Evolutionary conservation across 2,329 filamentous ascomycete genomes (phyloP).

Genomic region (Apiospora rasikravindrae): DNA sequence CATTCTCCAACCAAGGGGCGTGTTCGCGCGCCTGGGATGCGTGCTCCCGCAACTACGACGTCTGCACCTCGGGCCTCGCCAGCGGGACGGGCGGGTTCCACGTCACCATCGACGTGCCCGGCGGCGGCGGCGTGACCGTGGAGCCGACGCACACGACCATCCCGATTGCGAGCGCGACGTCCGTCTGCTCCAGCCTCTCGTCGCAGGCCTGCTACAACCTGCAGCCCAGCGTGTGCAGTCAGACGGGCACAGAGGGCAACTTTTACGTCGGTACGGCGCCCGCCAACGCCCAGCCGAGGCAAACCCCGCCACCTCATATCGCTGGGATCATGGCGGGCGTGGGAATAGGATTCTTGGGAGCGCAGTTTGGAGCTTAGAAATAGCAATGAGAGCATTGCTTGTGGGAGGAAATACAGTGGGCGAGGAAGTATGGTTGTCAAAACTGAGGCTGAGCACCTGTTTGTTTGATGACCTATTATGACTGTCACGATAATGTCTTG

Average conservation of each 20-base stretch:
- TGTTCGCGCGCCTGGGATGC: slow-evolving; percentile 57
- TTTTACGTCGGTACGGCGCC: slow-evolving; percentile 34
- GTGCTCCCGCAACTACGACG: slow-evolving; percentile 59
- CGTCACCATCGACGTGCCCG: slow-evolving; percentile 62
- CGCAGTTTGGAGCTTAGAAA: slow-evolving; percentile 27
- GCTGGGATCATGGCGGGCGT: slow-evolving; percentile 38
- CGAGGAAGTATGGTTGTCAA: background rate
- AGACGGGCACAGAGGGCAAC: slow-evolving; percentile 32
- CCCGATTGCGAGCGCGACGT: slow-evolving; percentile 52
- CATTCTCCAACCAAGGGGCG: slow-evolving; percentile 54
- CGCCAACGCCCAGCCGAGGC: slow-evolving; percentile 33
- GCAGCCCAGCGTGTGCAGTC: slow-evolving; percentile 46
- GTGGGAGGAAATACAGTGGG: background rate
- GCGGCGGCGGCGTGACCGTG: slow-evolving; percentile 58
- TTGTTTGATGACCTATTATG: slow-evolving; percentile 9
- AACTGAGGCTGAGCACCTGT: background rate
- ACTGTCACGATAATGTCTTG: slow-evolving; percentile 16
- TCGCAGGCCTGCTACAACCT: slow-evolving; percentile 55
- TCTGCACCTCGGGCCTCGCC: slow-evolving; percentile 57
- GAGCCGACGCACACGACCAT: slow-evolving; percentile 46
- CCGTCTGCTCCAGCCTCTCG: slow-evolving; percentile 62
- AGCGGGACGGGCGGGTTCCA: slow-evolving; percentile 48
- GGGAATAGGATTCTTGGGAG: slow-evolving; percentile 38
- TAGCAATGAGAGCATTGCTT: background rate
- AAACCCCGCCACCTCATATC: slow-evolving; percentile 35